Evolutionary conservation across 441 rosid species (phyloP).

Genomic region (Biscutella laevigata): DNA sequence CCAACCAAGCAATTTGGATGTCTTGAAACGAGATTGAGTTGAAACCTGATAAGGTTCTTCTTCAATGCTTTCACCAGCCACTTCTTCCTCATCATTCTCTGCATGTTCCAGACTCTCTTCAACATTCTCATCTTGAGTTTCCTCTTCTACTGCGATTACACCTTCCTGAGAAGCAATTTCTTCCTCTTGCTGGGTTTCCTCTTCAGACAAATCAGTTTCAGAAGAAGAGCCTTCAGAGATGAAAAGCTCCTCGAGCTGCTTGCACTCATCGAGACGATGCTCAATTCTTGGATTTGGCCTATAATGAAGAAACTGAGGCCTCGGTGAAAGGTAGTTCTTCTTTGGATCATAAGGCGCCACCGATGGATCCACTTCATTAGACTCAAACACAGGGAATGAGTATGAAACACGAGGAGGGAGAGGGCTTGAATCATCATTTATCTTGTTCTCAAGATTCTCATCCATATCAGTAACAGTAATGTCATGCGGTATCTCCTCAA

Average conservation of each 20-base stretch:
- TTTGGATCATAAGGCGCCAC: slow-evolving; percentile 69
- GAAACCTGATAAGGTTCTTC: slow-evolving; percentile 27
- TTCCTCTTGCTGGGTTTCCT: slow-evolving; percentile 31
- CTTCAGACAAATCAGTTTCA: slow-evolving; percentile 47
- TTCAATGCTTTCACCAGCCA: slow-evolving; percentile 23
- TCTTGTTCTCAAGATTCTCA: slow-evolving; percentile 7
- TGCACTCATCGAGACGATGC: slow-evolving; percentile 27
- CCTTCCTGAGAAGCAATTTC: slow-evolving; percentile 9
- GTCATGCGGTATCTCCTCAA: slow-evolving; percentile 31
- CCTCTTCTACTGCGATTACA: slow-evolving; percentile 12
- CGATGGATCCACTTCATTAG: slow-evolving; percentile 57
- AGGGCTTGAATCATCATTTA: slow-evolving; percentile 42
- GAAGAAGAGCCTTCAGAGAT: slow-evolving; percentile 44
- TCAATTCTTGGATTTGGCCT: slow-evolving; percentile 60
- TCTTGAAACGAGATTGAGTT: slow-evolving; percentile 30
- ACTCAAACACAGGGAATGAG: slow-evolving; percentile 38
- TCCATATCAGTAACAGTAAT: slow-evolving; percentile 29
- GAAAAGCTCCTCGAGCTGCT: slow-evolving; percentile 46
- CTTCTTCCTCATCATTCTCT: slow-evolving; percentile 13
- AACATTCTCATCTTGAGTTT: slow-evolving; percentile 25
- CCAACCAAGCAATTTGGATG: slow-evolving; percentile 39
- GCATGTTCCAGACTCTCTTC: slow-evolving; percentile 24
- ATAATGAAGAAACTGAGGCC: slow-evolving; percentile 77
- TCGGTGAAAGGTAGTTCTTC: slow-evolving; percentile 66
- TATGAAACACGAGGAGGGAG: slow-evolving; percentile 19